Percentiles rank a stretch among this genome's conserved stretches.
Conservation (phyloP, 306 rosid species). For the Medicago ruthenica region DNA sequence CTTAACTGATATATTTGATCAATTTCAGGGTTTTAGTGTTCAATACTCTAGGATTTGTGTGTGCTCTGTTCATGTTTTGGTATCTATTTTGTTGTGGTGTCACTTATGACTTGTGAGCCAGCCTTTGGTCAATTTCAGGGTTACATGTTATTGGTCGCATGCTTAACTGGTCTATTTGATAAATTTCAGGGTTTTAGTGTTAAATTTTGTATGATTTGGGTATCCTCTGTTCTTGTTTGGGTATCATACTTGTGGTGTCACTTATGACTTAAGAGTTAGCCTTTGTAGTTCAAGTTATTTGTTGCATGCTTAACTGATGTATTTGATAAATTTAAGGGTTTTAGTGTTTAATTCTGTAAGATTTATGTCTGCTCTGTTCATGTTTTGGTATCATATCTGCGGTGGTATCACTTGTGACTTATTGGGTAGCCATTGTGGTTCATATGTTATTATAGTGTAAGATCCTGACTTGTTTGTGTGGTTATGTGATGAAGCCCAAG, state of each 20-base stretch:
- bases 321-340: too few relatives aligned
- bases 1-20: neutral
- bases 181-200: neutral
- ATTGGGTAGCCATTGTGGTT: neutral
- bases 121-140: too few relatives aligned
- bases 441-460: neutral
- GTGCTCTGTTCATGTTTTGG: neutral
- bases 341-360: too few relatives aligned
- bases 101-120: neutral
- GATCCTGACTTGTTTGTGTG: neutral
- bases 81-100: neutral
- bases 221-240: neutral
- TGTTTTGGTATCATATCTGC: too few relatives aligned
- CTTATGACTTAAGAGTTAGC: neutral
- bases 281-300: neutral
- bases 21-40: neutral
- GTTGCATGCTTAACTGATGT: too few relatives aligned
- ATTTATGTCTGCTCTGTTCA: too few relatives aligned
- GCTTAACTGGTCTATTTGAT: neutral
- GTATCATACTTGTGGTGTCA: neutral
- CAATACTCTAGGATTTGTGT: neutral
- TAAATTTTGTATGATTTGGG: neutral
- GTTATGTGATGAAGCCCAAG: conserved; percentile 54
- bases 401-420: too few relatives aligned
- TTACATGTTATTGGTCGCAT: neutral